Conservation (phyloP, 352 stramenopile genomes). For the Pythium rishiriense region DNA sequence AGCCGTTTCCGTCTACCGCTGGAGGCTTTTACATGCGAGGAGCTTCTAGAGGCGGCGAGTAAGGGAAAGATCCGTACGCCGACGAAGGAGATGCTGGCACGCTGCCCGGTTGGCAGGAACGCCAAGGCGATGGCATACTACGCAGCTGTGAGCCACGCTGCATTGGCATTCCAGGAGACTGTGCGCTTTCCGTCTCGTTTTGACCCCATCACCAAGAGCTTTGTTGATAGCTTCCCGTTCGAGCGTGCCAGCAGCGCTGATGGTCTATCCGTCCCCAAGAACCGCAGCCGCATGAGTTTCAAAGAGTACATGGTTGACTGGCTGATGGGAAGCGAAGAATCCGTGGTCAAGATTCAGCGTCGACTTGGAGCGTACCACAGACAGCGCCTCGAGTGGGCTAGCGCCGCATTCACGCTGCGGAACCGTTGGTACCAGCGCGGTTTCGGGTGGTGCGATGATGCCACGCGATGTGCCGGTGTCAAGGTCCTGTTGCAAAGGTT, state of each 20-base stretch:
- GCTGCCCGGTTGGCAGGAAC: conserved; percentile 51
- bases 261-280: conserved; percentile 46
- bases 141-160: conserved; percentile 57
- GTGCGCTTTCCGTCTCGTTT: conserved; percentile 56
- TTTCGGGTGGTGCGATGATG: conserved; percentile 63
- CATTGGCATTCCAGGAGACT: conserved; percentile 57
- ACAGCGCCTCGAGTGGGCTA: conserved; percentile 57
- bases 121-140: conserved; percentile 68
- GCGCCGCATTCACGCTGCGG: conserved; percentile 54
- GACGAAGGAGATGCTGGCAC: conserved; percentile 42
- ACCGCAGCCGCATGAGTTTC: conserved; percentile 40
- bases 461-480: conserved; percentile 57
- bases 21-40: conserved; percentile 68
- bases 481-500: conserved; percentile 58
- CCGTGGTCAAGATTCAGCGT: conserved; percentile 44
- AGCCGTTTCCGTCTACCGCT: conserved; percentile 46
- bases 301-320: conserved; percentile 58
- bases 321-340: conserved; percentile 59
- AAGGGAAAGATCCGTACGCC: conserved; percentile 54
- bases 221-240: conserved; percentile 49
- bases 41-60: conserved; percentile 45
- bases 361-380: conserved; percentile 47
- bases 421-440: conserved; percentile 68
- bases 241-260: conserved; percentile 41
- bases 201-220: conserved; percentile 34